These are phyloP conservation scores for Yamadazyma philogaea DNA, from an alignment of 805 yeast species.

Conservation along the genomic window DNA sequence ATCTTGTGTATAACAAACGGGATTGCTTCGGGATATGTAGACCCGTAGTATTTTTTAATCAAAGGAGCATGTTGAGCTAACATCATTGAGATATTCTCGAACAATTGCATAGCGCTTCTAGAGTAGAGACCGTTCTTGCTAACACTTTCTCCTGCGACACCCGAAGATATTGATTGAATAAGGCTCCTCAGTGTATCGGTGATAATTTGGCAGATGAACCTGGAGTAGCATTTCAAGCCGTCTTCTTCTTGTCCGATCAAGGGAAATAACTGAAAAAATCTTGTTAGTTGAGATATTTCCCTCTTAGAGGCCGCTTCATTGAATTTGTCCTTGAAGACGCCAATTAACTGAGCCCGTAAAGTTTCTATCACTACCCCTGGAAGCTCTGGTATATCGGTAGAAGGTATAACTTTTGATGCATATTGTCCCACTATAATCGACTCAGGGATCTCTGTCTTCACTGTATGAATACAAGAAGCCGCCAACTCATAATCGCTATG, in stretches of 20 bases:
- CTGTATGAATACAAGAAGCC: constrained; percentile 56
- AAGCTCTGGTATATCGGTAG: constrained; percentile 76
- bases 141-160: constrained; percentile 17
- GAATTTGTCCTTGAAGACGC: constrained; percentile 60
- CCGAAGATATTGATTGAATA: constrained; percentile 40
- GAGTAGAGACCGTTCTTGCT: constrained; percentile 52
- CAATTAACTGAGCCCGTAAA: constrained; percentile 60
- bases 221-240: constrained; percentile 80
- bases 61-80: constrained; percentile 82
- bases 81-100: constrained; percentile 82
- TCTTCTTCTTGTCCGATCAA: constrained; percentile 65
- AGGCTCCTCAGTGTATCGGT: constrained; percentile 73
- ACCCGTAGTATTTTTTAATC: constrained; percentile 61
- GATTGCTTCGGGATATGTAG: constrained; percentile 56
- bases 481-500: constrained; percentile 73
- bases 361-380: constrained; percentile 56
- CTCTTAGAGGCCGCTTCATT: constrained; percentile 62
- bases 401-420: constrained; percentile 80
- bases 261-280: constrained; percentile 85
- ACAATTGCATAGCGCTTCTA: constrained; percentile 59
- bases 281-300: constrained; percentile 68
- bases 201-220: constrained; percentile 80
- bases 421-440: constrained; percentile 58
- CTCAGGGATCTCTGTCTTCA: constrained; percentile 46
- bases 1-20: constrained; percentile 65